Conservation (phyloP, 2,329 filamentous ascomycete species). For the Grosmannia serpens region DNA sequence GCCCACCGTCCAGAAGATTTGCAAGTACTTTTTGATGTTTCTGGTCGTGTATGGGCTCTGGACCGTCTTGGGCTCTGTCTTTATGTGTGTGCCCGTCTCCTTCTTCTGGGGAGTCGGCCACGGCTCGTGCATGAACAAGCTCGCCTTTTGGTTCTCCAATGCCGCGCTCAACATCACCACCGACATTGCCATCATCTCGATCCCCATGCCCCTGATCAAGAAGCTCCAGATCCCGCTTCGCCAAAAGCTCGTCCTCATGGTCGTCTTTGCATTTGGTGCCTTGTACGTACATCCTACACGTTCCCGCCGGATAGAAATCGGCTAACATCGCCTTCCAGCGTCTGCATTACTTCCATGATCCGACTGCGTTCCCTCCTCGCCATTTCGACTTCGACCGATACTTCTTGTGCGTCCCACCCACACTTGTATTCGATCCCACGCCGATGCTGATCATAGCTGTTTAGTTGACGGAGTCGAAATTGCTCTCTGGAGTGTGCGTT, state of each 20-base stretch:
- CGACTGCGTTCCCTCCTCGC: not conserved
- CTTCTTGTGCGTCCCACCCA: not conserved
- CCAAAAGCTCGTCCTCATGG: slow-evolving; percentile 2
- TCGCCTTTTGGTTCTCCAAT: slow-evolving; percentile 9
- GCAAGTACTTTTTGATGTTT: slow-evolving; percentile 4
- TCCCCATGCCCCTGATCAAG: slow-evolving; percentile 7
- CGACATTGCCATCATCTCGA: slow-evolving; percentile 8
- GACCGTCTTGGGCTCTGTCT: slow-evolving; percentile 10
- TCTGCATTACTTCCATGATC: slow-evolving; percentile 3
- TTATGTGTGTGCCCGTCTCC: slow-evolving; percentile 9
- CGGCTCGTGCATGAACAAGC: slow-evolving; percentile 8
- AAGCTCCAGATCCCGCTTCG: not conserved
- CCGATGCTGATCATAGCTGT: not conserved
- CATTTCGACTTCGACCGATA: not conserved
- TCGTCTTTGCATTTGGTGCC: slow-evolving; percentile 1
- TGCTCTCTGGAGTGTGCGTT: slow-evolving; percentile 3
- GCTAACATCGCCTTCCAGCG: not conserved
- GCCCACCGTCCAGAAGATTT: slow-evolving; percentile 5
- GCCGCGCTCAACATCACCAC: slow-evolving; percentile 10
- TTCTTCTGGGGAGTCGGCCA: slow-evolving; percentile 2
- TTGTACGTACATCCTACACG: not conserved
- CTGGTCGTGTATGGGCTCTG: slow-evolving; percentile 4
- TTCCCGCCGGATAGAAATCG: not conserved
- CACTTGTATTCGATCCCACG: not conserved
- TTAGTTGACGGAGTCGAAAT: not conserved